A percentile compares a stretch with the other conserved stretches of the same genome.
phyloP scores from a whole-genome alignment of 768 basidiomycete genomes.

The Russula compacta region DNA sequence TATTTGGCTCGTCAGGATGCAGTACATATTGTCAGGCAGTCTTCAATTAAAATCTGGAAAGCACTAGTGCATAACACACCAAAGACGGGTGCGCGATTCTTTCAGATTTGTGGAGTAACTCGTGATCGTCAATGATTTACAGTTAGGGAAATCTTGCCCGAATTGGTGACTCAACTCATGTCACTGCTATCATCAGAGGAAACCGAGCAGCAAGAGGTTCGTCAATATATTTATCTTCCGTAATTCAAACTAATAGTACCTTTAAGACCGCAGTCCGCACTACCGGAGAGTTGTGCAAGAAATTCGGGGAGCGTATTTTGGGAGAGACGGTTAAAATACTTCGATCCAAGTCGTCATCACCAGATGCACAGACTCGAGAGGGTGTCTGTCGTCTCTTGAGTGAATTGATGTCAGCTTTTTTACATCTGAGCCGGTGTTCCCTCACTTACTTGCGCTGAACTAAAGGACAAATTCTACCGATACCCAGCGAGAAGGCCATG shows the following conservation, averaged over 20 bases:
- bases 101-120: background rate
- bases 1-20: slow-evolving; percentile 93
- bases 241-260: background rate
- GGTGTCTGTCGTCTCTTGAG: slow-evolving; percentile 84
- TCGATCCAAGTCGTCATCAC: slow-evolving; percentile 52
- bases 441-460: slow-evolving; percentile 9
- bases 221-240: background rate
- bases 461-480: slow-evolving; percentile 76
- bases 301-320: slow-evolving; percentile 88
- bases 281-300: slow-evolving; percentile 81
- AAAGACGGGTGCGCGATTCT: slow-evolving; percentile 54
- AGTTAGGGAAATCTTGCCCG: slow-evolving; percentile 87
- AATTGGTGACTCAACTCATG: slow-evolving; percentile 73
- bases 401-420: slow-evolving; percentile 67
- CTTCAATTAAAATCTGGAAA: slow-evolving; percentile 96
- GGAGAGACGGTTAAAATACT: slow-evolving; percentile 77
- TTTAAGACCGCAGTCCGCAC: slow-evolving; percentile 80
- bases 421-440: background rate
- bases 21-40: slow-evolving; percentile 79
- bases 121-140: slow-evolving; percentile 7
- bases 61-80: slow-evolving; percentile 93
- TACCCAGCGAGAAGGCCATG: slow-evolving; percentile 75
- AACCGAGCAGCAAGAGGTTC: slow-evolving; percentile 83
- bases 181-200: slow-evolving; percentile 69
- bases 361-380: slow-evolving; percentile 57